Evolutionary conservation across 2,329 filamentous ascomycete genomes (phyloP).

Genomic region (Echinosphaeria canescens): DNA sequence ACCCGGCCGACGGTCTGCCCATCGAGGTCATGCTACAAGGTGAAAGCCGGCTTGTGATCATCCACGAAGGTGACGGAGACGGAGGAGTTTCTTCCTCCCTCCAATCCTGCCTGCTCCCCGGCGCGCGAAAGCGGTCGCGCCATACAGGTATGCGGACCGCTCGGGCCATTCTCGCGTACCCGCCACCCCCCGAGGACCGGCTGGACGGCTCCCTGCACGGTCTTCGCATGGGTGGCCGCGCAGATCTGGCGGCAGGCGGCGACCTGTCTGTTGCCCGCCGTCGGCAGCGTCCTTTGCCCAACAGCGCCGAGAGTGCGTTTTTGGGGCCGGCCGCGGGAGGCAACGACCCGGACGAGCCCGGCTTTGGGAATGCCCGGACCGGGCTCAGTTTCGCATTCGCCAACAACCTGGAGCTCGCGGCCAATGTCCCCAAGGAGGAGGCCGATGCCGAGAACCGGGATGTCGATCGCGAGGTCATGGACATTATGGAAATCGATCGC

Average conservation of each 20-base stretch:
- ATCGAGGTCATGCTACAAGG: conserved; percentile 31
- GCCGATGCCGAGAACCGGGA: conserved; percentile 22
- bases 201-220: too few species aligned
- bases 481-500: conserved; percentile 43
- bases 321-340: too few species aligned
- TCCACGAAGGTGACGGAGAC: conserved; percentile 30
- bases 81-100: conserved; percentile 10
- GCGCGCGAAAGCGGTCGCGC: conserved; percentile 15
- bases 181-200: too few species aligned
- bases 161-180: conserved; percentile 32
- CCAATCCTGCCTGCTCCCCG: conserved; percentile 9
- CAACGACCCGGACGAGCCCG: too few species aligned
- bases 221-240: too few species aligned
- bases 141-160: conserved; percentile 11
- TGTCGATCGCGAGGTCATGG: conserved; percentile 37
- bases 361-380: too few species aligned
- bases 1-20: conserved; percentile 15
- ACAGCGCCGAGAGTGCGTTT: too few species aligned
- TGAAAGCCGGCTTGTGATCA: conserved; percentile 30
- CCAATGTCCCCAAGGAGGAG: conserved; percentile 25
- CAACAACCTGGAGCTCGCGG: conserved; percentile 26
- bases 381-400: too few species aligned
- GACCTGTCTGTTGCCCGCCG: too few species aligned
- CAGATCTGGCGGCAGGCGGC: too few species aligned
- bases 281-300: too few species aligned